Evolutionary conservation across 768 basidiomycete species (phyloP).

Genomic region (Melanogaster broomeanus): DNA sequence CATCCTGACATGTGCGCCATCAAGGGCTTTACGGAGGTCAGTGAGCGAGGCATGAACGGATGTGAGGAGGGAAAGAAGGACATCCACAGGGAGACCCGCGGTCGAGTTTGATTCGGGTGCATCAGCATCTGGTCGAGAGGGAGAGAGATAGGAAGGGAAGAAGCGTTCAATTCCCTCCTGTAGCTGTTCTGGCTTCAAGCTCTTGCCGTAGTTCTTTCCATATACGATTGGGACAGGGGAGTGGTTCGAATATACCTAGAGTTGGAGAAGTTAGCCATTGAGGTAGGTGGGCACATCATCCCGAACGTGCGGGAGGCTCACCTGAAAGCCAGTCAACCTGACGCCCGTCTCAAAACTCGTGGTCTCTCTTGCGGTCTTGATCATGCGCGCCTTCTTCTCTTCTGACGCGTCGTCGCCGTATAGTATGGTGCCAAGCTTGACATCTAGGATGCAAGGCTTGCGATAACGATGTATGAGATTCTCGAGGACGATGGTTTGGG

Average conservation of each 20-base stretch:
- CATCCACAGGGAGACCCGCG: conserved; percentile 54
- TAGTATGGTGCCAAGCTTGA: conserved; percentile 92
- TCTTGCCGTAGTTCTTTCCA: conserved; percentile 77
- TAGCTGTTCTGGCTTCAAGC: conserved; percentile 67
- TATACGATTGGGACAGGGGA: conserved; percentile 58
- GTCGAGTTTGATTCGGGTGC: conserved; percentile 11
- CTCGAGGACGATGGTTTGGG: conserved; percentile 81
- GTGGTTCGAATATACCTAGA: conserved; percentile 71
- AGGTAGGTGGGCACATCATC: neutral
- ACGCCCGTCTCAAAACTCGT: conserved; percentile 80
- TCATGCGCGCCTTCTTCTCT: conserved; percentile 83
- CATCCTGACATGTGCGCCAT: conserved; percentile 70
- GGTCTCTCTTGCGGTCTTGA: conserved; percentile 61
- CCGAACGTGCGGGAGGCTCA: conserved; percentile 35
- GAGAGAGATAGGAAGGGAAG: conserved; percentile 56
- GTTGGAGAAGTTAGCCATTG: neutral
- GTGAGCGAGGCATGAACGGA: conserved; percentile 53
- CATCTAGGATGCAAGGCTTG: conserved; percentile 86
- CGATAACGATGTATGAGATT: conserved; percentile 74
- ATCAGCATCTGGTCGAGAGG: conserved; percentile 10
- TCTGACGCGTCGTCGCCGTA: conserved; percentile 66
- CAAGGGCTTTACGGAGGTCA: conserved; percentile 51
- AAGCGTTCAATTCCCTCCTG: conserved; percentile 76
- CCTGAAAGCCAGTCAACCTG: conserved; percentile 89
- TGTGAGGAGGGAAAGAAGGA: conserved; percentile 59